These are phyloP conservation scores for Aspergillus ostianus DNA, from an alignment of 495 filamentous ascomycete species.

Conservation along the genomic window DNA sequence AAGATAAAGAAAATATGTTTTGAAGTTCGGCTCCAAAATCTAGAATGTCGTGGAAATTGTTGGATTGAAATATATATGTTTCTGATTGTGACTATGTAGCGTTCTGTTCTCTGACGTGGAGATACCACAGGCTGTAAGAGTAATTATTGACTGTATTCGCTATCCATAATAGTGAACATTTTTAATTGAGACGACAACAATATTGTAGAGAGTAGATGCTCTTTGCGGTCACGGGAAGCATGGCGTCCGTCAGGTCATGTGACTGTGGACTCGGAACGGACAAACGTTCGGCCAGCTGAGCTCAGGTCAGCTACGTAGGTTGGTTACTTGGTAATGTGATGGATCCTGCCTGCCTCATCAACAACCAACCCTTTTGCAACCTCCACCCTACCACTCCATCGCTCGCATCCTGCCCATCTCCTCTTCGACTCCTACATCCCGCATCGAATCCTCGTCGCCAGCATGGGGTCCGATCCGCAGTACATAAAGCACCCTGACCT, in stretches of 20 bases:
- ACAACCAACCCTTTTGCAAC: constrained; percentile 14
- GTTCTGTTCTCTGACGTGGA: too few species aligned
- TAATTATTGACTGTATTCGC: too few species aligned
- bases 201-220: too few species aligned
- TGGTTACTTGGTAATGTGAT: constrained; percentile 28
- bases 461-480: constrained; percentile 95
- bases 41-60: too few species aligned
- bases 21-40: too few species aligned
- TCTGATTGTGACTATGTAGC: too few species aligned
- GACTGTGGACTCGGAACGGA: constrained; percentile 23
- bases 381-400: constrained; percentile 21
- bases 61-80: too few species aligned
- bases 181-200: too few species aligned
- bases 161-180: too few species aligned
- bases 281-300: constrained; percentile 45
- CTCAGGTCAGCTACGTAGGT: constrained; percentile 34
- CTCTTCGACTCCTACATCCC: constrained; percentile 9
- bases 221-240: too few species aligned
- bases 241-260: not conserved
- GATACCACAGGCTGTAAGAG: too few species aligned
- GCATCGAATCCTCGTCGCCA: constrained; percentile 31
- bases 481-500: constrained; percentile 94
- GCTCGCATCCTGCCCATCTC: constrained; percentile 13
- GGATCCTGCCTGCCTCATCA: constrained; percentile 26
- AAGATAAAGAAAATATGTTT: too few species aligned